Percentiles rank a stretch among this genome's conserved stretches.
Evolutionary conservation across 805 yeast species (phyloP).

Genomic region (Kluyveromyces starmeri): DNA sequence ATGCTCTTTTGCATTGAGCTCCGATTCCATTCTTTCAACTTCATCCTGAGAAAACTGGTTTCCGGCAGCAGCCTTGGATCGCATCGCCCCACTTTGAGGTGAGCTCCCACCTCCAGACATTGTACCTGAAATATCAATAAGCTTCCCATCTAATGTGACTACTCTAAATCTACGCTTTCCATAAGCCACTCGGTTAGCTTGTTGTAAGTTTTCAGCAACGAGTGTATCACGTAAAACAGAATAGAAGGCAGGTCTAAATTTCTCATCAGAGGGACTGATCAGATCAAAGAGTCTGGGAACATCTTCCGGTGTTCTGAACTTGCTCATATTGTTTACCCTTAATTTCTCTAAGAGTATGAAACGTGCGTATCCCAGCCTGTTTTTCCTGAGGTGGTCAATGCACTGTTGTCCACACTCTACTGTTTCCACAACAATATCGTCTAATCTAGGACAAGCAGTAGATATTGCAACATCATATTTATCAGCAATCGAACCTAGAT

Average conservation of each 20-base stretch:
- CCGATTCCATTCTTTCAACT: conserved; percentile 43
- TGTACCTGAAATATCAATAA: conserved; percentile 90
- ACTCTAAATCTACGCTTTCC: conserved; percentile 76
- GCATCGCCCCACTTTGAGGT: conserved; percentile 71
- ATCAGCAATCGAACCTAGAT: conserved; percentile 83
- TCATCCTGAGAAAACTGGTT: conserved; percentile 40
- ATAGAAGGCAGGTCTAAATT: conserved; percentile 80
- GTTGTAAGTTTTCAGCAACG: conserved; percentile 68
- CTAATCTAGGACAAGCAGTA: conserved; percentile 86
- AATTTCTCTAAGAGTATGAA: conserved; percentile 75
- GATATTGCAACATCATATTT: conserved; percentile 88
- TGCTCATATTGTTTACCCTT: conserved; percentile 47
- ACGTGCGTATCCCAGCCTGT: conserved; percentile 79
- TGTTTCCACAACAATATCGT: conserved; percentile 86
- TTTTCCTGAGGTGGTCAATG: conserved; percentile 73
- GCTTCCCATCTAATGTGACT: conserved; percentile 85
- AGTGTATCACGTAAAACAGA: conserved; percentile 80
- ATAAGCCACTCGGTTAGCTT: conserved; percentile 84
- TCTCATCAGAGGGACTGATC: conserved; percentile 54
- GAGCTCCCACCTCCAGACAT: conserved; percentile 92
- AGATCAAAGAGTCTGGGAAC: conserved; percentile 82
- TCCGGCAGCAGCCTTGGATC: conserved; percentile 31
- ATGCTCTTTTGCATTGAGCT: conserved; percentile 44
- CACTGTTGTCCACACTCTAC: conserved; percentile 65
- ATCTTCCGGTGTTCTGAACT: conserved; percentile 61